Evolutionary conservation across 768 basidiomycete species (phyloP).

Genomic region (Cyathus striatus): DNA sequence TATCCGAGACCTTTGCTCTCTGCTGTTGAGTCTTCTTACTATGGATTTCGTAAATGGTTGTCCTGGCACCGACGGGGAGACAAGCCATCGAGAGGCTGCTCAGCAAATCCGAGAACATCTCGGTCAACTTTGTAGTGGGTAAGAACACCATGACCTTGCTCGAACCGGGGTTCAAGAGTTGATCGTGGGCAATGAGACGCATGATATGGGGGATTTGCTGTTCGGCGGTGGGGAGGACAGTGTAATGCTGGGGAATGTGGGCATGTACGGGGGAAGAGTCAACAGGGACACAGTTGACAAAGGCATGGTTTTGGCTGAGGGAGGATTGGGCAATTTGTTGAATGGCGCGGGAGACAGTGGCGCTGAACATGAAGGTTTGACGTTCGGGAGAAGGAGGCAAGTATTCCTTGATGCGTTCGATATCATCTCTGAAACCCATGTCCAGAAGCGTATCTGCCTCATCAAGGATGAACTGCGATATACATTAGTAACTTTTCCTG

Average conservation of each 20-base stretch:
- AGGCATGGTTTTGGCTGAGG: slow-evolving; percentile 56
- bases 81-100: slow-evolving; percentile 35
- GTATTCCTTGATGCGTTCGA: slow-evolving; percentile 61
- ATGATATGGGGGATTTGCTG: slow-evolving; percentile 78
- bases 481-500: slow-evolving; percentile 4
- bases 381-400: slow-evolving; percentile 61
- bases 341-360: slow-evolving; percentile 73
- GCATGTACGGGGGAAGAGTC: slow-evolving; percentile 62
- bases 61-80: slow-evolving; percentile 47
- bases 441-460: slow-evolving; percentile 90
- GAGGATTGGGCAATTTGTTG: slow-evolving; percentile 61
- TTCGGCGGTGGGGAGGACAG: slow-evolving; percentile 56
- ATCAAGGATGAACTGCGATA: slow-evolving; percentile 74
- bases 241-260: slow-evolving; percentile 80
- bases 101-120: slow-evolving; percentile 65
- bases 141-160: slow-evolving; percentile 84
- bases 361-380: slow-evolving; percentile 92
- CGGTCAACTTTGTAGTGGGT: slow-evolving; percentile 80
- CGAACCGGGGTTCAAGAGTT: slow-evolving; percentile 57
- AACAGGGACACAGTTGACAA: slow-evolving; percentile 67
- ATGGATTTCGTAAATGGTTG: slow-evolving; percentile 76
- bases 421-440: slow-evolving; percentile 88
- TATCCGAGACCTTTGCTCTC: slow-evolving; percentile 51
- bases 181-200: slow-evolving; percentile 83
- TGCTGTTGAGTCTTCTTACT: slow-evolving; percentile 60